Evolutionary conservation across 169 alveolate genomes (phyloP), one percentile per base, ranked within the genome.

Genomic region (Plasmodium blacklocki): DNA sequence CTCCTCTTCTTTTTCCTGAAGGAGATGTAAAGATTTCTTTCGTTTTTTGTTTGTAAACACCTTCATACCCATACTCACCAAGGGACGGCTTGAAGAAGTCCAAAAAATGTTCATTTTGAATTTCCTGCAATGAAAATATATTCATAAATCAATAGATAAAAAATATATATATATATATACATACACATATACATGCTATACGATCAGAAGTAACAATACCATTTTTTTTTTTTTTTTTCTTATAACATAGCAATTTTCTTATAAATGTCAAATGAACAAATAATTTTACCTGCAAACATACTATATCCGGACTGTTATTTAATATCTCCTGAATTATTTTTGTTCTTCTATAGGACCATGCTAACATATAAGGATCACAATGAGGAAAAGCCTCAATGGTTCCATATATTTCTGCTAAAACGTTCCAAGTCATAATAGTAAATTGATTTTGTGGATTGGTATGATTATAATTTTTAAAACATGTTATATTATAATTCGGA

Each of bases 331-430:
- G 92, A 67, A 95, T 92, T 45, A 95, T 95, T 74, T 94, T 85
- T 26, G 94, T 93, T 66, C 93, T 92, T 49, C 97, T 88, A 73
- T 93, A 95, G 49, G 93, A 87, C 97, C 97, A 95, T 29, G 96
- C 92, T 9, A 95, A 72, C 92, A 94, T 94, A 73, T 93, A 95
- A 18, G 95, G 95, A 86, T 93, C 96, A 58, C 97, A 95, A 73
- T 95, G 95, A 18, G 97, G 96, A 80, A 93, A 95, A 12, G 90
- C 95, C 32, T 92, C 94, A 21, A 91, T 90, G 1, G 96, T 95
- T 52, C 96, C 96, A 60, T 95, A 95, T 5, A 95, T 89, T 64
- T 95, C 97, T 6, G 97, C 96, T 59, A 93, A 67, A 14, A 93
- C 86, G 67, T 93, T 93, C 96, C 96, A 93, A 18, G 95, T 93